Base-by-base conservation (phyloP, 495 filamentous ascomycete genomes). In the Penicillium salamii region DNA sequence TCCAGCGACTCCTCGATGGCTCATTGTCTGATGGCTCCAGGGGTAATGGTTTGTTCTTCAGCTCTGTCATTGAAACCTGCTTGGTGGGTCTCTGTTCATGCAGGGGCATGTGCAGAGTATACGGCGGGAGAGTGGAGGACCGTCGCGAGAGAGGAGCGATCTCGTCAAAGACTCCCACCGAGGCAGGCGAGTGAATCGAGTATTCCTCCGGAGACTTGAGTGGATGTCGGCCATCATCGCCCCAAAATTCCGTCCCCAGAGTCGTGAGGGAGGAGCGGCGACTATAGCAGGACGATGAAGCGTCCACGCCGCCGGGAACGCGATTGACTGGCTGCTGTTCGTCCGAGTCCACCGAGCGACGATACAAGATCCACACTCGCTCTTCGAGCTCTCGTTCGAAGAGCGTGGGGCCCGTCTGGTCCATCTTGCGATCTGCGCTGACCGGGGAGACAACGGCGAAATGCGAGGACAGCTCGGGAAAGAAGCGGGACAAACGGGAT, bases 31-130 rank as follows among this genome's bases (percentile, higher is more conserved):
- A 55, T 21, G 77, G 76, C 14, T 71, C 72, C 15, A 63, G 63
- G 5, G 77, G 76, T n/a, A 78, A 57, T n/a, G 76, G 72, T 36
- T 78, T 78, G 17, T 77, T 74, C 41, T 63, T 69, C 18, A 64
- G 20, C 19, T 70, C 56, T 11, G 57, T 49, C 48, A 58, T 42
- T 1, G 65, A 62, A 0, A 46, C 45, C 12, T 56, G 50, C 48
- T 52, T 50, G 13, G 28, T 46, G 34, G 20, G 59, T 48, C 4
- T 29, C 28, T 8, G 36, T 28, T 15, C 42, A 42, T 7, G 36
- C 17, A 41, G 11, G 44, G 21, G 26, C 37, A 14, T 19, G 24
- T 20, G 12, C 35, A 36, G 39, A 24, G 3, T 38, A 28, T 23
- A 29, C 26, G 28, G 36, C 7, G 41, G 29, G 19, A 19, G 20